A percentile compares a stretch with the other conserved stretches of the same genome.
phyloP scores from a whole-genome alignment of 169 alveolate genomes.

The Plasmodium chabaudi region DNA sequence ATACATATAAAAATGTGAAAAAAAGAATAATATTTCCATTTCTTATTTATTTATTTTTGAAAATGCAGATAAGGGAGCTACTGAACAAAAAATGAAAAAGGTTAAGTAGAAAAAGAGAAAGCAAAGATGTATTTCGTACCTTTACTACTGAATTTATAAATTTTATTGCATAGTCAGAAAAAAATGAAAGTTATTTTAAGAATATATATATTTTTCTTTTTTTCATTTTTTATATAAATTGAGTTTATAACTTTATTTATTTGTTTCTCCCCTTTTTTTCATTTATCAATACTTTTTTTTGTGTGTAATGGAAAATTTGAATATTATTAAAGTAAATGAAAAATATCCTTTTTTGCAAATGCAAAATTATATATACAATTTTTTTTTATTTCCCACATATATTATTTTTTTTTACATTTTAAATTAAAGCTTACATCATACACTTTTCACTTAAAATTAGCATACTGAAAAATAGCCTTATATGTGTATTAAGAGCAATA shows the following conservation, averaged over 20 bases:
- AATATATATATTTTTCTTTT: neutral
- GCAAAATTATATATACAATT: conserved; percentile 5
- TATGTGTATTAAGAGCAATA: too few species aligned
- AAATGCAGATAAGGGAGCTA: conserved; percentile 39
- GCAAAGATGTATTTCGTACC: neutral
- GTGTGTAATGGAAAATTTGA: conserved; percentile 22
- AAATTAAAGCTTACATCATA: neutral
- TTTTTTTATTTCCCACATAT: conserved; percentile 4
- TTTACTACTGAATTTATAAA: neutral
- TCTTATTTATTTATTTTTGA: conserved; percentile 8
- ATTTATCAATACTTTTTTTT: conserved; percentile 4
- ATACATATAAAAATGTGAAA: neutral
- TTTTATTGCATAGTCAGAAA: too few species aligned
- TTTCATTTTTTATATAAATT: conserved; percentile 2
- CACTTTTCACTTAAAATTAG: too few species aligned
- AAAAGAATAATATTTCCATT: neutral
- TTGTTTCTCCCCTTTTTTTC: conserved; percentile 3
- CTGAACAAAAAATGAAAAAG: conserved; percentile 53
- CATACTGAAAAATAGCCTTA: too few species aligned
- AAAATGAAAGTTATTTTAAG: too few species aligned
- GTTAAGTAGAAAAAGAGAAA: conserved; percentile 20
- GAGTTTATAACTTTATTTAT: neutral
- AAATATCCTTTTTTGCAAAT: neutral
- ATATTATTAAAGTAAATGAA: neutral
- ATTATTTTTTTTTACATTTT: conserved; percentile 3